Conservation (phyloP, 1,284 basidiomycete genomes). For the Puccinia polysora region DNA sequence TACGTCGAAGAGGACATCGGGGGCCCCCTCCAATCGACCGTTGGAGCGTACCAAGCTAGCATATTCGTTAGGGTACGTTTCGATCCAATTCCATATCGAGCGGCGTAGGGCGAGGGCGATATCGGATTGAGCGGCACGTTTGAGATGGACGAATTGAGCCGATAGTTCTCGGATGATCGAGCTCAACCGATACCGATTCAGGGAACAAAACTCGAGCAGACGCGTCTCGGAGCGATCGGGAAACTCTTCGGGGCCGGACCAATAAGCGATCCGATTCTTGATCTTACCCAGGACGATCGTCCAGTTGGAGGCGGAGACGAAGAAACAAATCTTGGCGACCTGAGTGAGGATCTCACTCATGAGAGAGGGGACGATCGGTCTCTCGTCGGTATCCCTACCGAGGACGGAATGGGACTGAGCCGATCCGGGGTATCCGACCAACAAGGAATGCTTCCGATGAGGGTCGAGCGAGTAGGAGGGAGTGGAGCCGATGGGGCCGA, state of each 20-base stretch:
- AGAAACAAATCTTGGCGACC: constrained; percentile 72
- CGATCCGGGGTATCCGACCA: not conserved
- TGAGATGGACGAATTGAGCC: constrained; percentile 76
- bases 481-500: constrained; percentile 41
- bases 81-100: constrained; percentile 89
- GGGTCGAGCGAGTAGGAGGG: constrained; percentile 18
- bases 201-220: constrained; percentile 66
- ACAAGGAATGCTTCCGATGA: constrained; percentile 29
- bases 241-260: constrained; percentile 57
- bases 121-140: constrained; percentile 67
- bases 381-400: constrained; percentile 24
- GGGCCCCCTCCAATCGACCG: constrained; percentile 51
- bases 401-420: not conserved
- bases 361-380: constrained; percentile 40
- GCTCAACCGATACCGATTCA: constrained; percentile 64
- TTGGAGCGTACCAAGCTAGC: constrained; percentile 62
- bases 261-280: constrained; percentile 66
- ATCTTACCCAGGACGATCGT: constrained; percentile 69
- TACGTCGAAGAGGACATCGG: constrained; percentile 53
- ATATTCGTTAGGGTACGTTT: constrained; percentile 73
- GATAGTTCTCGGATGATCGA: constrained; percentile 68
- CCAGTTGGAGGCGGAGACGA: constrained; percentile 88
- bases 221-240: constrained; percentile 68
- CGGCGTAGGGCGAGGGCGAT: constrained; percentile 70
- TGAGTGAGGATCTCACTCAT: constrained; percentile 53